A percentile compares a stretch with the other conserved stretches of the same genome.
phyloP scores from a whole-genome alignment of 176 grass and related monocot genomes.

The Aegilops umbellulata region DNA sequence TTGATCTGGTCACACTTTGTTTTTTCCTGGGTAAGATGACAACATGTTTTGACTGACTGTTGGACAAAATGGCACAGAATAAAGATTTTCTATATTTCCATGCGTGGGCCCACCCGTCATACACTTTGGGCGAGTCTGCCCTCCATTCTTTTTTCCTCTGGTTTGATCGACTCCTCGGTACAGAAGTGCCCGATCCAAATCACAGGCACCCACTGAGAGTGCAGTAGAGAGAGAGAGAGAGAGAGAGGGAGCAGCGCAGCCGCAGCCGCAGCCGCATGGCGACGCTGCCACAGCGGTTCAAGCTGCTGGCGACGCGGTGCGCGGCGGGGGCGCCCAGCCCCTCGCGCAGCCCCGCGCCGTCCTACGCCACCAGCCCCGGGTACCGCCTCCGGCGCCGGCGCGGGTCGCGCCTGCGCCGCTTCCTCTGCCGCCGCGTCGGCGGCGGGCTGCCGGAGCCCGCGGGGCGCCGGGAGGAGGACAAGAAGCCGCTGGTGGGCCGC shows the following conservation, averaged over 20 bases:
- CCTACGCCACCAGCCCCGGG: slow-evolving; percentile 23
- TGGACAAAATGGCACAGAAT: no score
- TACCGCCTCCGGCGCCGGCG: slow-evolving; percentile 33
- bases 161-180: no score
- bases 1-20: no score
- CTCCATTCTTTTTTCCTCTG: no score
- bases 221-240: neutral
- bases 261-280: slow-evolving; percentile 40
- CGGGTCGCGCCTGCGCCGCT: slow-evolving; percentile 17
- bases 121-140: no score
- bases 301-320: slow-evolving; percentile 67
- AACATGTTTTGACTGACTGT: no score
- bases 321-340: slow-evolving; percentile 53
- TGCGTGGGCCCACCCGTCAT: no score
- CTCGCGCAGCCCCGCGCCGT: slow-evolving; percentile 34
- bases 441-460: neutral
- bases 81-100: no score
- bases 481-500: slow-evolving; percentile 36
- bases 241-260: neutral
- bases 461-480: slow-evolving; percentile 30
- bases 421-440: slow-evolving; percentile 18
- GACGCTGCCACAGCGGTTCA: slow-evolving; percentile 71
- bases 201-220: neutral
- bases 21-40: no score
- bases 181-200: neutral